Evolutionary conservation across 2,329 filamentous ascomycete genomes (phyloP).

Genomic region (Gremmenia infestans): DNA sequence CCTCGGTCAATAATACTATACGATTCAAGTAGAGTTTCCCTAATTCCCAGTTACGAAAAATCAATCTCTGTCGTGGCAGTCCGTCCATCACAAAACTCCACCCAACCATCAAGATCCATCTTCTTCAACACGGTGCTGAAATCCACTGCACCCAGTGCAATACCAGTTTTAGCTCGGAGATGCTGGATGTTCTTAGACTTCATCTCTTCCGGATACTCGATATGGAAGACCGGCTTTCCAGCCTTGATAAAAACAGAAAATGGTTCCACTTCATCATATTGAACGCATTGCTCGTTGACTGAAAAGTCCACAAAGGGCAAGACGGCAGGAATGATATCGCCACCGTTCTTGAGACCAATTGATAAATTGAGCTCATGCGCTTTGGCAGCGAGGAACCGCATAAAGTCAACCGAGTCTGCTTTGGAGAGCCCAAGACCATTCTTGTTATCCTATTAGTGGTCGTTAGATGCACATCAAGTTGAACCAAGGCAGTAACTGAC

Average conservation of each 20-base stretch:
- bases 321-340: slow-evolving; percentile 48
- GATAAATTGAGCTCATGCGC: slow-evolving; percentile 51
- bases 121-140: slow-evolving; percentile 10
- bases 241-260: slow-evolving; percentile 54
- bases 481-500: slow-evolving; percentile 39
- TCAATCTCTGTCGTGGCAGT: too few relatives aligned
- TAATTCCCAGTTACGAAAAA: too few relatives aligned
- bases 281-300: slow-evolving; percentile 64
- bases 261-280: slow-evolving; percentile 53
- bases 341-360: slow-evolving; percentile 65
- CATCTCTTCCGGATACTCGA: slow-evolving; percentile 53
- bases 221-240: slow-evolving; percentile 65
- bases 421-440: slow-evolving; percentile 51
- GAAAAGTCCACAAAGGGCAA: slow-evolving; percentile 53
- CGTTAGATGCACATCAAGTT: slow-evolving; percentile 36
- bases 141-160: not conserved
- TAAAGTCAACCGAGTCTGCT: slow-evolving; percentile 51
- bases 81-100: too few relatives aligned
- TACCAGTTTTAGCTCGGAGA: not conserved
- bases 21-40: too few relatives aligned
- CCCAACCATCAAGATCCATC: slow-evolving; percentile 1
- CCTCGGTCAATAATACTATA: too few relatives aligned
- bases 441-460: not conserved
- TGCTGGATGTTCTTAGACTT: slow-evolving; percentile 23
- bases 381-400: slow-evolving; percentile 54